phyloP scores from a whole-genome alignment of 2,329 filamentous ascomycete genomes.

The Phyllosticta citriasiana region DNA sequence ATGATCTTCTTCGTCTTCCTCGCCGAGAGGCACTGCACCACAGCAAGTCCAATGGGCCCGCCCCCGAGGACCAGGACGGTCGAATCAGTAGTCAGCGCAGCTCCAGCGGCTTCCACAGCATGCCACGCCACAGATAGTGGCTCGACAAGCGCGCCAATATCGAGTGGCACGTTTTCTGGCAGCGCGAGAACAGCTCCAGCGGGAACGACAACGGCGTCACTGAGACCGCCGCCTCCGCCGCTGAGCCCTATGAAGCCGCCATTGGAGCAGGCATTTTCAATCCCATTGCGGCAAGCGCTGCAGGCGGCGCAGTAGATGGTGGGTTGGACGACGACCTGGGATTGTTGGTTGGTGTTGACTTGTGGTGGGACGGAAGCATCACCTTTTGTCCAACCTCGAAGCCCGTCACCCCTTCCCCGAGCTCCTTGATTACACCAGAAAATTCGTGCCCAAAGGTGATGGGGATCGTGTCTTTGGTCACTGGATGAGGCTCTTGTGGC shows the following conservation, averaged over 20 bases:
- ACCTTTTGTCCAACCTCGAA: slow-evolving; percentile 42
- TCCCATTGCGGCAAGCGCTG: slow-evolving; percentile 42
- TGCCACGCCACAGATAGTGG: slow-evolving; percentile 57
- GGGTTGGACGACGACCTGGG: slow-evolving; percentile 47
- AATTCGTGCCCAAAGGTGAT: slow-evolving; percentile 58
- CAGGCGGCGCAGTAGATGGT: slow-evolving; percentile 50
- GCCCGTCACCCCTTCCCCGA: slow-evolving; percentile 41
- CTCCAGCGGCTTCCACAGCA: slow-evolving; percentile 23
- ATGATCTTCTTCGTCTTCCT: slow-evolving; percentile 46
- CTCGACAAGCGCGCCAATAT: slow-evolving; percentile 50
- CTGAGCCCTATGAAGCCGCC: slow-evolving; percentile 44
- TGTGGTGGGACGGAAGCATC: neutral
- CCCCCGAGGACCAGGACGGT: slow-evolving; percentile 49
- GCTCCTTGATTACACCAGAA: slow-evolving; percentile 47
- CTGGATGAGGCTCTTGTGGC: slow-evolving; percentile 43
- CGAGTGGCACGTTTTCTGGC: slow-evolving; percentile 42
- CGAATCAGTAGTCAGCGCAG: slow-evolving; percentile 24
- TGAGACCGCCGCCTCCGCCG: slow-evolving; percentile 46
- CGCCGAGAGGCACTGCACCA: slow-evolving; percentile 49
- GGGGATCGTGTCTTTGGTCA: slow-evolving; percentile 48
- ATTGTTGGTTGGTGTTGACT: neutral
- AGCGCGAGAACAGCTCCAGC: slow-evolving; percentile 40
- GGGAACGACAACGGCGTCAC: slow-evolving; percentile 45
- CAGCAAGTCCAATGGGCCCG: slow-evolving; percentile 52
- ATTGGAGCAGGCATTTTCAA: slow-evolving; percentile 49